phyloP scores from a whole-genome alignment of 441 rosid genomes.

The Biscutella laevigata region DNA sequence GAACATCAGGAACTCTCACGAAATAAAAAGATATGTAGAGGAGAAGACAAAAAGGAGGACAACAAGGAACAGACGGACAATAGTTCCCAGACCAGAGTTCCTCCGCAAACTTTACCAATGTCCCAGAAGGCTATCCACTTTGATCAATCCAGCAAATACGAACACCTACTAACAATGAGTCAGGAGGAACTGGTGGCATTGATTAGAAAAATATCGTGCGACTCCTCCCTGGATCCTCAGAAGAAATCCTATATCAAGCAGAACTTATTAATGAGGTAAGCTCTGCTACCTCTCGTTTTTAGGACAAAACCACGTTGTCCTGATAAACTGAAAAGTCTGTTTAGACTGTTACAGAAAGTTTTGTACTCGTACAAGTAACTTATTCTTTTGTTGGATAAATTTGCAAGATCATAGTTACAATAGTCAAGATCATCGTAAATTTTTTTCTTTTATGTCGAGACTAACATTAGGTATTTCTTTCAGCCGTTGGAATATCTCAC shows the following conservation, averaged over 20 bases:
- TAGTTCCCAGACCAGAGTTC: constrained; percentile 8
- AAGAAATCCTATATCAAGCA: constrained; percentile 61
- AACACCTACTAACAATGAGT: constrained; percentile 33
- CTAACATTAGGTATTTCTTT: constrained; percentile 25
- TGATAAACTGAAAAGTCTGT: not conserved
- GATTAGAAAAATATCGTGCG: constrained; percentile 59
- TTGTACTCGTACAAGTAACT: not conserved
- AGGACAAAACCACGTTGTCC: not conserved
- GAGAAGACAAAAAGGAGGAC: constrained; percentile 23
- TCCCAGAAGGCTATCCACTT: constrained; percentile 26
- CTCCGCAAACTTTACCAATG: constrained; percentile 21
- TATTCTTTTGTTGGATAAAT: not conserved
- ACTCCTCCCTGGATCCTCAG: constrained; percentile 59
- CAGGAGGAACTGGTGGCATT: constrained; percentile 57
- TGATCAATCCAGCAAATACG: constrained; percentile 21
- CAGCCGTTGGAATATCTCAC: constrained; percentile 93
- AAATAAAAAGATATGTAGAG: constrained; percentile 25
- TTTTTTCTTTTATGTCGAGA: not conserved
- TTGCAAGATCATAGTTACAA: not conserved
- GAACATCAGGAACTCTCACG: constrained; percentile 22
- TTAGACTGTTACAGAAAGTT: not conserved
- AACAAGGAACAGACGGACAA: constrained; percentile 22
- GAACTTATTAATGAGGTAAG: constrained; percentile 73
- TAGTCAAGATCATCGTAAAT: not conserved
- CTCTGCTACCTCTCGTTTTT: not conserved